phyloP scores from a whole-genome alignment of 495 filamentous ascomycete genomes.

The Xylaria venustula region DNA sequence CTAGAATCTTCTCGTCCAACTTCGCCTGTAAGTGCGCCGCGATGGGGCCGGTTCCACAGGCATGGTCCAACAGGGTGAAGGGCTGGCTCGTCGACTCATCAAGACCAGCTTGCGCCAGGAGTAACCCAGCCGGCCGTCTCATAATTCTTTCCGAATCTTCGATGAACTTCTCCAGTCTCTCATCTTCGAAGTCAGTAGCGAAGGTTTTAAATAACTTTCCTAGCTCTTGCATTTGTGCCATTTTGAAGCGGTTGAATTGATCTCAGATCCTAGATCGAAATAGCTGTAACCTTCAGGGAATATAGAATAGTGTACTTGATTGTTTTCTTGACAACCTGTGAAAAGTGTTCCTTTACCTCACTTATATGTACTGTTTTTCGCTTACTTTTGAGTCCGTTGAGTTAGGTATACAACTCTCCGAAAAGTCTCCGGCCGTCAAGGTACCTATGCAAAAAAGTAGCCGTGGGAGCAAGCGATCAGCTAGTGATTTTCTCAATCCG shows the following conservation, averaged over 20 bases:
- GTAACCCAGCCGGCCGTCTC: slow-evolving; percentile 25
- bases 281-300: no score
- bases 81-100: slow-evolving; percentile 25
- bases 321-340: background rate
- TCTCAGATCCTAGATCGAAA: no score
- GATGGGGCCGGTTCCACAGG: slow-evolving; percentile 42
- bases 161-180: slow-evolving; percentile 27
- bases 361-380: background rate
- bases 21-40: slow-evolving; percentile 29
- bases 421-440: slow-evolving; percentile 25
- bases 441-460: background rate
- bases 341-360: background rate
- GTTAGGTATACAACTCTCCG: slow-evolving; percentile 15
- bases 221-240: slow-evolving; percentile 25
- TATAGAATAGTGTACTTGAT: no score
- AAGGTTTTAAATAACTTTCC: slow-evolving; percentile 29
- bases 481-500: background rate
- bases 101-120: slow-evolving; percentile 39
- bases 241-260: no score
- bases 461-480: background rate
- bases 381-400: background rate
- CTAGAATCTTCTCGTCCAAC: slow-evolving; percentile 27
- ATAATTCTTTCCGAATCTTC: slow-evolving; percentile 34
- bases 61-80: slow-evolving; percentile 40
- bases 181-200: slow-evolving; percentile 9